A percentile compares a stretch with the other conserved stretches of the same genome.
Conservation (phyloP, 2,329 filamentous ascomycete genomes). For the Rhinocladiella mackenziei region DNA sequence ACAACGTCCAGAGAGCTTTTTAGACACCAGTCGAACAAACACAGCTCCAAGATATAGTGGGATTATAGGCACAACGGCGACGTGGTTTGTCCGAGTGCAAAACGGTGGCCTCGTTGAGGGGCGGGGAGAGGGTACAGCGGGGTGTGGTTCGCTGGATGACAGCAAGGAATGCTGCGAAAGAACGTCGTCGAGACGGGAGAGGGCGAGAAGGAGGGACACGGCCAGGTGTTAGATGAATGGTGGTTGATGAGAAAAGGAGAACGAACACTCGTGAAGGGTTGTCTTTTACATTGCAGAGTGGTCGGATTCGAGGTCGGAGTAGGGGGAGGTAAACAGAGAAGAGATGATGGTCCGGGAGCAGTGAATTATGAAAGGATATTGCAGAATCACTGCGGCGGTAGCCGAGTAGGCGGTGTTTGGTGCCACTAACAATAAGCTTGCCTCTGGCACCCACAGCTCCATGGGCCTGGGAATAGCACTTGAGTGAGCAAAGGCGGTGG, state of each 20-base stretch:
- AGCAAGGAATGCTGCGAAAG: slow-evolving; percentile 22
- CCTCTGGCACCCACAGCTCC: no score
- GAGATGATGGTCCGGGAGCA: slow-evolving; percentile 11
- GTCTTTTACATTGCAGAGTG: slow-evolving; percentile 24
- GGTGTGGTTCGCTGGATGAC: slow-evolving; percentile 19
- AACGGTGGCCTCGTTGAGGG: slow-evolving; percentile 1
- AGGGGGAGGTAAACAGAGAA: slow-evolving; percentile 18
- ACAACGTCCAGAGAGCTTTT: slow-evolving; percentile 3
- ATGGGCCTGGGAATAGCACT: slow-evolving; percentile 1
- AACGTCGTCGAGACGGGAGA: slow-evolving; percentile 23
- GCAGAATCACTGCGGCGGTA: no score
- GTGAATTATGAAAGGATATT: slow-evolving; percentile 1
- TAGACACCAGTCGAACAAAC: slow-evolving; percentile 8
- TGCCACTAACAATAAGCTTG: no score
- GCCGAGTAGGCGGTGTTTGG: slow-evolving; percentile 18
- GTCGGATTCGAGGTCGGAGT: slow-evolving; percentile 13
- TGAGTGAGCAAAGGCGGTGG: neutral
- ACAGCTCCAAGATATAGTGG: slow-evolving; percentile 18
- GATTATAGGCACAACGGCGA: slow-evolving; percentile 20
- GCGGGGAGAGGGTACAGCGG: slow-evolving; percentile 16
- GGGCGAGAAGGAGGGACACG: slow-evolving; percentile 22
- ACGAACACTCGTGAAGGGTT: slow-evolving; percentile 19
- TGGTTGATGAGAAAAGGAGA: slow-evolving; percentile 15
- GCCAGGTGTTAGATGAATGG: slow-evolving; percentile 20
- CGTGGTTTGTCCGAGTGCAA: slow-evolving; percentile 8